Base-by-base conservation (phyloP, 306 rosid genomes). In the Casuarina glauca region DNA sequence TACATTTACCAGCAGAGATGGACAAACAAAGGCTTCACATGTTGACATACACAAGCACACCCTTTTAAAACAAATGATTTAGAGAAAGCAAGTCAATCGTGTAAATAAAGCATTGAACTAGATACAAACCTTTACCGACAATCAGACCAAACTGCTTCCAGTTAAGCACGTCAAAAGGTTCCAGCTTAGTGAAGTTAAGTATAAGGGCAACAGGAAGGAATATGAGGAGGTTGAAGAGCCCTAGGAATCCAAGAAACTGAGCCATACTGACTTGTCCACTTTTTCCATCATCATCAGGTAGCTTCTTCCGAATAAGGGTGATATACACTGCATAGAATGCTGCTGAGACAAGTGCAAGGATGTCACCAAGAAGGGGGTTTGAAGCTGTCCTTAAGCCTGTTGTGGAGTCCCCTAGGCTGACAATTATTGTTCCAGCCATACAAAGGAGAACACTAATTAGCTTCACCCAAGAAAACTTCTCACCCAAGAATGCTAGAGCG, bases 361-460 rank as follows among this genome's bases (percentile, higher is more conserved):
- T 70, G 82, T 95, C 97, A 70, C 99, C 99, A 43, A 95, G 94
- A 66, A 93, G 87, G 83, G 97, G 99, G 78, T 93, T 91, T 9
- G 96, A 86, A 71, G 97, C 93, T 63, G 85, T 39, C 79, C 43
- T 80, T 78, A 81, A 73, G 84, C 77, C 64, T 58, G 80, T 80
- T 78, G 79, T 79, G 16, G 97, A 89, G 86, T 95, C 99, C 58
- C 97, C 97, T 55, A 95, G 88, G 80, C 99, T 93, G 51, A 95
- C 99, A 71, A 93, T 86, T 80, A 93, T 81, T 4, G 99, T 95
- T 76, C 99, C 99, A 78, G 80, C 97, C 99, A 93, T 91, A 83
- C 97, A 95, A 79, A 95, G 99, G 78, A 95, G 88, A 83, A 95
- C 97, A 72, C 99, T 93, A 9, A 82, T 52, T 73, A 95, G 88